Percentiles rank a stretch among this genome's conserved stretches.
phyloP scores from a whole-genome alignment of 352 stramenopile species.

The Globisporangium takayamanum region DNA sequence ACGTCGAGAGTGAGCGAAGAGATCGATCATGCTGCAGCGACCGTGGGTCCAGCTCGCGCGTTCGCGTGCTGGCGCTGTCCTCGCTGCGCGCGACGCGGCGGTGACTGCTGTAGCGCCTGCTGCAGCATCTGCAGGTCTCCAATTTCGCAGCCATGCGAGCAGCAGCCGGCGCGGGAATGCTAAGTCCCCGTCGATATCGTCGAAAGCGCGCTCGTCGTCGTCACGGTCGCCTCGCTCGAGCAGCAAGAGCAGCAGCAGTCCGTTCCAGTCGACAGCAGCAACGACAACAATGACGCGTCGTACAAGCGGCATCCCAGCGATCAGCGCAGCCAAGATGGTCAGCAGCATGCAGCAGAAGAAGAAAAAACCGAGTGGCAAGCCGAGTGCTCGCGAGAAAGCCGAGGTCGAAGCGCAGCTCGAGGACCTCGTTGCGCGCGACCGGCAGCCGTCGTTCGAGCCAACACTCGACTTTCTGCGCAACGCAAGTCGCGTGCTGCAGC shows the following conservation, averaged over 20 bases:
- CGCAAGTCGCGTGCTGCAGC: slow-evolving; percentile 34
- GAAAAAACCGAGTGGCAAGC: slow-evolving; percentile 3
- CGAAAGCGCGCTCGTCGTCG: neutral
- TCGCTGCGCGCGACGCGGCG: neutral
- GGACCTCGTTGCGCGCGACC: slow-evolving; percentile 28
- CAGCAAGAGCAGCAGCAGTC: slow-evolving; percentile 1
- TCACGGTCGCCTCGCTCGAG: neutral
- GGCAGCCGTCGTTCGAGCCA: slow-evolving; percentile 26
- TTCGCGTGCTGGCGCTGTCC: no score
- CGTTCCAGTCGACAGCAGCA: slow-evolving; percentile 1
- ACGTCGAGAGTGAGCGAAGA: no score
- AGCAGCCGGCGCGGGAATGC: slow-evolving; percentile 1
- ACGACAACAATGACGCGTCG: neutral
- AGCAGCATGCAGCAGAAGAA: slow-evolving; percentile 6
- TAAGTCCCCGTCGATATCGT: neutral
- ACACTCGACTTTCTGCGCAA: slow-evolving; percentile 43
- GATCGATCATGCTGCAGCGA: no score
- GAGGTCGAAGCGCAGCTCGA: slow-evolving; percentile 27
- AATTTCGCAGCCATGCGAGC: neutral
- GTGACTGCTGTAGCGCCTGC: no score
- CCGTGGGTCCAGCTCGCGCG: no score
- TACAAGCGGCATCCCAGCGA: slow-evolving; percentile 4
- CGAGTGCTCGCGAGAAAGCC: slow-evolving; percentile 13
- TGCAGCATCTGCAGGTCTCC: neutral
- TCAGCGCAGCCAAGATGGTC: slow-evolving; percentile 13